Evolutionary conservation across 305 asterid genomes (phyloP).

Genomic region (Nicotiana rustica): DNA sequence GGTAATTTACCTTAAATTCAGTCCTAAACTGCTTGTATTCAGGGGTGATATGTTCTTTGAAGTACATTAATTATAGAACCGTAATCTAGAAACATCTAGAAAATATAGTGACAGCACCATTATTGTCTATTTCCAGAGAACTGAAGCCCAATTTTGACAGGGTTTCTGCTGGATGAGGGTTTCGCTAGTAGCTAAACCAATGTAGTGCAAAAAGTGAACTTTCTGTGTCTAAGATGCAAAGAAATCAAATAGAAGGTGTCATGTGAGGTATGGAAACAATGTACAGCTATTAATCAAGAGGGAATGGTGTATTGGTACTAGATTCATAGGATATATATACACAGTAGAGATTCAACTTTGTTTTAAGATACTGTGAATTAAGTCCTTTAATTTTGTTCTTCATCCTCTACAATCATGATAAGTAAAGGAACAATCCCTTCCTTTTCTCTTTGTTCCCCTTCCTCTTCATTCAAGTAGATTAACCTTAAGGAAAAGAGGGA

Average conservation of each 20-base stretch:
- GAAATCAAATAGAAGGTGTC: background rate
- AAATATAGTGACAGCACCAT: background rate
- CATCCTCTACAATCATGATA: slow-evolving; percentile 21
- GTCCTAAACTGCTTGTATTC: background rate
- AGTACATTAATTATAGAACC: too few relatives aligned
- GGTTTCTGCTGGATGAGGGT: slow-evolving; percentile 2
- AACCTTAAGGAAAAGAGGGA: background rate
- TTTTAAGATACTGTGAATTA: background rate
- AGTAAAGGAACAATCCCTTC: background rate
- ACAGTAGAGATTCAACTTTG: slow-evolving; percentile 2
- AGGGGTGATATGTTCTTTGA: background rate
- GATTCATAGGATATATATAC: background rate
- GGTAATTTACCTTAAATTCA: slow-evolving; percentile 9
- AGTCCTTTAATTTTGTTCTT: background rate
- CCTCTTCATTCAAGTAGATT: background rate
- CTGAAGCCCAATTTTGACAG: background rate
- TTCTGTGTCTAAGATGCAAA: background rate
- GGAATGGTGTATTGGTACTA: background rate
- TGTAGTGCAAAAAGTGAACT: background rate
- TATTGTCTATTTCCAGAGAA: background rate
- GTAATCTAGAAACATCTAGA: background rate
- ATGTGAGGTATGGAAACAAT: slow-evolving; percentile 18
- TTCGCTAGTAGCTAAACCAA: background rate
- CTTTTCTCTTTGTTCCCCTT: background rate
- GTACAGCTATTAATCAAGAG: slow-evolving; percentile 13